A percentile compares a stretch with the other conserved stretches of the same genome.
These are phyloP conservation scores for Rhizopogon vesiculosus DNA, from an alignment of 768 basidiomycete species.

Conservation along the genomic window DNA sequence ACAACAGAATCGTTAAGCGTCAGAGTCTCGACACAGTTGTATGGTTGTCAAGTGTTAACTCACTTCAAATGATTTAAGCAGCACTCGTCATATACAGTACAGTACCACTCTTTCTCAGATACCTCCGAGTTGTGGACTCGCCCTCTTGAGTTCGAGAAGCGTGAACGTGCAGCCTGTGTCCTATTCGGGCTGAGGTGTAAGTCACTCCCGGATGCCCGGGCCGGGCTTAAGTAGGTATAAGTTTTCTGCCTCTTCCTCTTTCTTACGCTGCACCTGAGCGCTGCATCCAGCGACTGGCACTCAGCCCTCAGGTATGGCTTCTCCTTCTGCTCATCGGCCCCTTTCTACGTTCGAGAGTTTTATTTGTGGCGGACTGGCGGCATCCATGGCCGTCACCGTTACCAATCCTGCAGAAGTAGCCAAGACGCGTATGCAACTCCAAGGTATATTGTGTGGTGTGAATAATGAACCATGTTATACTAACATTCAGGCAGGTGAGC, in stretches of 20 bases:
- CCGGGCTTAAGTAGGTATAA: too few species aligned
- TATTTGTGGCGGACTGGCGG: constrained; percentile 85
- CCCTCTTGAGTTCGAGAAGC: too few species aligned
- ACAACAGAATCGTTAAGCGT: not conserved
- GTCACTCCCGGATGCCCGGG: too few species aligned
- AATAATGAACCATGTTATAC: not conserved
- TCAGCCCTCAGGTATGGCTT: not conserved
- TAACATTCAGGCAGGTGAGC: constrained; percentile 44
- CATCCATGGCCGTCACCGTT: constrained; percentile 83
- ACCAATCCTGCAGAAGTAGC: constrained; percentile 74
- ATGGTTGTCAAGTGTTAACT: too few species aligned
- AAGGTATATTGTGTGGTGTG: constrained; percentile 33
- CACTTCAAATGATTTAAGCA: not conserved
- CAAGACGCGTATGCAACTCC: constrained; percentile 93
- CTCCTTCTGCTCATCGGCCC: constrained; percentile 18
- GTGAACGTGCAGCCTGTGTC: too few species aligned
- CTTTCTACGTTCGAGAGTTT: constrained; percentile 79
- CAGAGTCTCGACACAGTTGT: not conserved
- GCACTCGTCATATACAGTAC: not conserved
- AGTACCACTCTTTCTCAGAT: too few species aligned
- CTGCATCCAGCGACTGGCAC: not conserved
- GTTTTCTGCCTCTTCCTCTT: too few species aligned
- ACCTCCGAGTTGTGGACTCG: too few species aligned
- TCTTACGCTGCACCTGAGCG: not conserved
- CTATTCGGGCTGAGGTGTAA: too few species aligned